Conservation (phyloP, 345 rosid species). For the Stellera chamaejasme region DNA sequence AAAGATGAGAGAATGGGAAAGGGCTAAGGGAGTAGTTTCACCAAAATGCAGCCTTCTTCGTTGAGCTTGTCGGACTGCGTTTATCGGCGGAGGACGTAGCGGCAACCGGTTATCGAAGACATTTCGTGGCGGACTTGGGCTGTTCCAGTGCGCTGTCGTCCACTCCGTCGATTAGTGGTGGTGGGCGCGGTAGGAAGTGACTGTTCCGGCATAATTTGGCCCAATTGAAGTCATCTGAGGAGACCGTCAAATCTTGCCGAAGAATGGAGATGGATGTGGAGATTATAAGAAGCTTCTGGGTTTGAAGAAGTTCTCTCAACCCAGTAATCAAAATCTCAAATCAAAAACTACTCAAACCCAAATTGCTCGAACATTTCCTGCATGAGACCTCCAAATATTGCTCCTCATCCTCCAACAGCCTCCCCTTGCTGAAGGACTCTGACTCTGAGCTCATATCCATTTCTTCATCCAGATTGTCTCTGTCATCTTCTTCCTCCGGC, state of each 20-base stretch:
- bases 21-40: too few species aligned
- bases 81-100: too few species aligned
- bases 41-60: too few species aligned
- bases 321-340: conserved; percentile 17
- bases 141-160: too few species aligned
- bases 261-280: conserved; percentile 22
- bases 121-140: too few species aligned
- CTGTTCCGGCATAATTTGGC: too few species aligned
- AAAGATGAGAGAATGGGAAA: too few species aligned
- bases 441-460: conserved; percentile 59
- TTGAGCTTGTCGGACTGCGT: too few species aligned
- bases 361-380: conserved; percentile 56
- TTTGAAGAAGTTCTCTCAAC: conserved; percentile 51
- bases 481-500: conserved; percentile 84
- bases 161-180: too few species aligned
- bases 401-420: conserved; percentile 31
- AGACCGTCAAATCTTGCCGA: conserved; percentile 25
- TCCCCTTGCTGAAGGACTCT: conserved; percentile 62
- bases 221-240: conserved; percentile 25
- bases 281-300: conserved; percentile 81
- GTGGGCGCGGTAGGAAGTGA: too few species aligned
- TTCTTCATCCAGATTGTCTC: conserved; percentile 74
- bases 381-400: conserved; percentile 57
- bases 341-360: conserved; percentile 25
- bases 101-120: too few species aligned